Evolutionary conservation across 2,329 filamentous ascomycete species (phyloP).

Genomic region (Neoarthrinium moseri): DNA sequence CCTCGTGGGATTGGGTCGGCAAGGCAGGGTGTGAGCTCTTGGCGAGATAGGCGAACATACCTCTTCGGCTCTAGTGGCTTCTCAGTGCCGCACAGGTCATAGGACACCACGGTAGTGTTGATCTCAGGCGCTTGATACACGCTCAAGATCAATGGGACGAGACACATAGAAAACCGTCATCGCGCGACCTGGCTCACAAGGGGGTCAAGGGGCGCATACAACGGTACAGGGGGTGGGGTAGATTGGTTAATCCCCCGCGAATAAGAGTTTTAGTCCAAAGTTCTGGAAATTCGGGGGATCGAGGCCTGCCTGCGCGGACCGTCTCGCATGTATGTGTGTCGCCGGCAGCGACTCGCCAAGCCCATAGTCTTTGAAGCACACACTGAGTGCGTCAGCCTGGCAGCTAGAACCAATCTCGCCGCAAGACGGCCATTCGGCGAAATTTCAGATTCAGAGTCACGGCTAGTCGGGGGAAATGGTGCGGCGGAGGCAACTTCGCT

Average conservation of each 20-base stretch:
- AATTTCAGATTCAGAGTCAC: not conserved
- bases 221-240: not conserved
- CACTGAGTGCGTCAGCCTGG: not conserved
- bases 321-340: no score
- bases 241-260: no score
- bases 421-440: constrained; percentile 2
- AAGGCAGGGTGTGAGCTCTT: not conserved
- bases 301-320: no score
- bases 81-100: not conserved
- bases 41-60: constrained; percentile 10
- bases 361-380: not conserved
- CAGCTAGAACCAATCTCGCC: not conserved
- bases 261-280: no score
- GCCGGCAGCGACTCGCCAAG: no score
- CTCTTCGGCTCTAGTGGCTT: constrained; percentile 2
- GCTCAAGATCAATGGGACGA: not conserved
- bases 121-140: not conserved
- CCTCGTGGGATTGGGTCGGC: not conserved
- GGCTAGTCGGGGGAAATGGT: not conserved
- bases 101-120: no score
- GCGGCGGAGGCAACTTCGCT: no score
- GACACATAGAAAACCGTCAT: constrained; percentile 3
- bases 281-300: no score
- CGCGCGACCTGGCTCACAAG: not conserved
- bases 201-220: not conserved